Percentiles rank a stretch among this genome's conserved stretches.
Conservation (phyloP, 805 yeast genomes). For the Barnettozyma siamensis region DNA sequence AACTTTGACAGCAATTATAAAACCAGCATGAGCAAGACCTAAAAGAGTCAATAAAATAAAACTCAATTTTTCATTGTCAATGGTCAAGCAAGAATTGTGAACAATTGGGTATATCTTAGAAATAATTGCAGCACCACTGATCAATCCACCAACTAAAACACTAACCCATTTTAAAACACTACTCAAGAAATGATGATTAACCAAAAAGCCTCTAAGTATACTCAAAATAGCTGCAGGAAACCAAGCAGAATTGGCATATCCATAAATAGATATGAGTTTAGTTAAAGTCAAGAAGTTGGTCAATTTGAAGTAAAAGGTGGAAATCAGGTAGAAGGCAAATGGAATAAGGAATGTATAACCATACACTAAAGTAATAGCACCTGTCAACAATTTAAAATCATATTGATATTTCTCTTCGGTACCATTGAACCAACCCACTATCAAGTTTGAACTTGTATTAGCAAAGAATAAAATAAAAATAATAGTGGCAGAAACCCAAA, state of each 20-base stretch:
- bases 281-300: constrained; percentile 44
- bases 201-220: constrained; percentile 50
- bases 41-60: constrained; percentile 35
- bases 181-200: constrained; percentile 39
- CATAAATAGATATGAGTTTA: constrained; percentile 68
- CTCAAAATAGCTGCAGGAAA: constrained; percentile 68
- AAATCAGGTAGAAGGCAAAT: constrained; percentile 40
- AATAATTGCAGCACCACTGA: constrained; percentile 53
- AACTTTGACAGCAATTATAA: constrained; percentile 60
- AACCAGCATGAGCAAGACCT: constrained; percentile 45
- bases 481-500: constrained; percentile 86
- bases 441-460: constrained; percentile 59
- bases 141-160: constrained; percentile 51
- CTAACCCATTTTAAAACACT: constrained; percentile 55
- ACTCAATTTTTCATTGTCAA: constrained; percentile 34
- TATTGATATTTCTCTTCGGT: constrained; percentile 47
- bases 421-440: constrained; percentile 44
- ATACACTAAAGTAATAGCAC: constrained; percentile 65
- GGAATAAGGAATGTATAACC: constrained; percentile 75
- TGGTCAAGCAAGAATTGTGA: constrained; percentile 27
- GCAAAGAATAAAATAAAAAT: constrained; percentile 70
- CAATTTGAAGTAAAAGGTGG: constrained; percentile 51
- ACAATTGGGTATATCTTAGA: constrained; percentile 40
- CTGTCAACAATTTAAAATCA: constrained; percentile 55
- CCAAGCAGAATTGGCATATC: constrained; percentile 83